Evolutionary conservation across 2,329 filamentous ascomycete species (phyloP).

Genomic region (Fusarium concolor): DNA sequence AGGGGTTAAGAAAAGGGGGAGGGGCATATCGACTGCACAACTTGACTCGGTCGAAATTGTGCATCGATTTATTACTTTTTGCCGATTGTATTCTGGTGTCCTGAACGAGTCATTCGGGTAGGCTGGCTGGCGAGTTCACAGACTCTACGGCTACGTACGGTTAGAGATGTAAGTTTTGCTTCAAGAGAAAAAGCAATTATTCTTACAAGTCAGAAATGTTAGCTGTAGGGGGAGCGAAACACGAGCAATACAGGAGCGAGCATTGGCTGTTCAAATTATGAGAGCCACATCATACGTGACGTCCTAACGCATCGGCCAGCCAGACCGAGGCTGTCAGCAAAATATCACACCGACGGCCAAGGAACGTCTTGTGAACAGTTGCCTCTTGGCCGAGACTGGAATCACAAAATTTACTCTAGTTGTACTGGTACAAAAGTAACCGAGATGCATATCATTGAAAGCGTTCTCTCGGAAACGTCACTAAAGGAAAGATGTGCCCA

Average conservation of each 20-base stretch:
- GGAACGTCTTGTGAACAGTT: neutral
- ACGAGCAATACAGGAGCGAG: constrained; percentile 12
- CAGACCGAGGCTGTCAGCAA: constrained; percentile 1
- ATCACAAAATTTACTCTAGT: neutral
- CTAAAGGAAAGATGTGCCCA: neutral
- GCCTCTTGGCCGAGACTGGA: neutral
- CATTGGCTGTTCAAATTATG: neutral
- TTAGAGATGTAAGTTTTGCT: constrained; percentile 2
- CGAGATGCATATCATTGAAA: neutral
- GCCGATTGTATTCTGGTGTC: neutral
- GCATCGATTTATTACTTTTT: neutral
- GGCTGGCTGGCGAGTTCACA: neutral
- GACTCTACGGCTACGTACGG: neutral
- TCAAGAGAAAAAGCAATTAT: constrained; percentile 18
- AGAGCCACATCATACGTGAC: neutral
- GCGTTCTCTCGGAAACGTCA: neutral
- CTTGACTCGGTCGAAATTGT: constrained; percentile 15
- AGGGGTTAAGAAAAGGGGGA: neutral
- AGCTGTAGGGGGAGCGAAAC: constrained; percentile 17
- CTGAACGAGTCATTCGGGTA: constrained; percentile 14
- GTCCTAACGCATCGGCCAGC: neutral
- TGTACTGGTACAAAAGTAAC: neutral
- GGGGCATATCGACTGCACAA: neutral
- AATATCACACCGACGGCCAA: neutral
- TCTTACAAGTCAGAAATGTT: constrained; percentile 15